phyloP scores from a whole-genome alignment of 2,329 filamentous ascomycete genomes.

The Xylariaceae sp. region DNA sequence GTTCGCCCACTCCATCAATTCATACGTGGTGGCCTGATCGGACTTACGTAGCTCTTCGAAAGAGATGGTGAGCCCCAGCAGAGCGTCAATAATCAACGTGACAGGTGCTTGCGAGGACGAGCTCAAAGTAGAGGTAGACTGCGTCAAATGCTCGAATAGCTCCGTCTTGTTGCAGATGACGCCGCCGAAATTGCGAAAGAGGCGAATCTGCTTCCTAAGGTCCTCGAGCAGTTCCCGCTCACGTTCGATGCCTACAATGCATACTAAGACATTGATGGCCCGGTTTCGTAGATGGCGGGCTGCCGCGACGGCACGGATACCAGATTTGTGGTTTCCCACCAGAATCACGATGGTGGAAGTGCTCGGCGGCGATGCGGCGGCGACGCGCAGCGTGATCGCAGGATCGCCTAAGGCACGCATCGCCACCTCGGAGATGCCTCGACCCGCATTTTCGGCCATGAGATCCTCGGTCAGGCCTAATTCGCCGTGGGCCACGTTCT shows the following conservation, averaged over 20 bases:
- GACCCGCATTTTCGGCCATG: constrained; percentile 84
- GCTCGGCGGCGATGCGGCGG: constrained; percentile 21
- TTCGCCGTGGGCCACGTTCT: constrained; percentile 83
- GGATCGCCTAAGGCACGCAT: constrained; percentile 59
- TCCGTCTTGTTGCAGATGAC: constrained; percentile 56
- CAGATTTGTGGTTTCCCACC: constrained; percentile 92
- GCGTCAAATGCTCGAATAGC: constrained; percentile 52
- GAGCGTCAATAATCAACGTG: constrained; percentile 59
- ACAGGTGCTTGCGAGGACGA: constrained; percentile 20
- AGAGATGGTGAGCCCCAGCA: constrained; percentile 77
- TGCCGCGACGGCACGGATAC: constrained; percentile 75
- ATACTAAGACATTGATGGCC: constrained; percentile 71
- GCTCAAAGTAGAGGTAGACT: constrained; percentile 28
- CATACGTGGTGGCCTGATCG: constrained; percentile 76
- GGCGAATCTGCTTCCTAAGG: constrained; percentile 70
- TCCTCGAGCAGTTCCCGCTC: constrained; percentile 75
- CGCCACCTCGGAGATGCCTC: constrained; percentile 80
- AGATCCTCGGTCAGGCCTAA: constrained; percentile 82
- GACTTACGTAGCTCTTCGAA: constrained; percentile 82
- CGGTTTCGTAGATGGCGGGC: constrained; percentile 82
- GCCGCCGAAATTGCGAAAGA: constrained; percentile 78
- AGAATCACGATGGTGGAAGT: constrained; percentile 58
- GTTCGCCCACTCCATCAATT: constrained; percentile 91
- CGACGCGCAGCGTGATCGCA: constrained; percentile 48
- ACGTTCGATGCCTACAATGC: constrained; percentile 76